These are phyloP conservation scores for Hibiscus mutabilis DNA, from an alignment of 345 rosid species.

Conservation along the genomic window DNA sequence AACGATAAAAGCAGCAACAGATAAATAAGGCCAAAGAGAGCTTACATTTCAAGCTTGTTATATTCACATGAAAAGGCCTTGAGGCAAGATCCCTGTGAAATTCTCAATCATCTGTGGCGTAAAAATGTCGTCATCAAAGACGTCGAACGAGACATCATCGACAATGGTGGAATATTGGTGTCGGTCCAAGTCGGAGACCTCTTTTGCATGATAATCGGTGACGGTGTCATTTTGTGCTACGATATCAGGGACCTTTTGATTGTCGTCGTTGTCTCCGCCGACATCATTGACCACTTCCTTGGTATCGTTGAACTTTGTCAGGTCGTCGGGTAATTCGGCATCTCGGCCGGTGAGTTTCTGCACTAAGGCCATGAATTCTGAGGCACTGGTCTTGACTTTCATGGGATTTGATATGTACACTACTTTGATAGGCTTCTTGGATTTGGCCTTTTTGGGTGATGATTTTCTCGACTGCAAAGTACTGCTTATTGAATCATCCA, in stretches of 20 bases:
- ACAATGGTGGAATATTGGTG: not conserved
- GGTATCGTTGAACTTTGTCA: not conserved
- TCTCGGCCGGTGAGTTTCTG: slow-evolving; percentile 30
- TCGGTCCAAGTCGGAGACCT: not conserved
- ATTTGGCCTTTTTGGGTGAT: slow-evolving; percentile 13
- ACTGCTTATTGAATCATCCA: slow-evolving; percentile 4
- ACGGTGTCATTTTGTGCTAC: not conserved
- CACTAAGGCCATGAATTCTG: slow-evolving; percentile 23
- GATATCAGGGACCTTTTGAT: not conserved
- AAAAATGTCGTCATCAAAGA: not conserved
- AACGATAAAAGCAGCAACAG: not conserved
- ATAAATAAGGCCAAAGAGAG: not conserved
- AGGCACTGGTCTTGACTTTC: slow-evolving; percentile 25
- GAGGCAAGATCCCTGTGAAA: not conserved
- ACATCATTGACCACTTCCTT: not conserved
- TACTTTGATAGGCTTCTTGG: slow-evolving; percentile 19
- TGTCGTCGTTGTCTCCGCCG: not conserved
- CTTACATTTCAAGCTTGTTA: not conserved
- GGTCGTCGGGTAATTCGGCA: slow-evolving; percentile 18
- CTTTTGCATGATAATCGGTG: not conserved
- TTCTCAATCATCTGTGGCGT: not conserved
- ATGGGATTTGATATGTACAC: slow-evolving; percentile 31
- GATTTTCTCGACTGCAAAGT: slow-evolving; percentile 8
- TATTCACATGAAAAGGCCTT: not conserved
- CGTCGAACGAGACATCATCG: not conserved